A percentile compares a stretch with the other conserved stretches of the same genome.
These are phyloP conservation scores for Oryza meridionalis DNA, from an alignment of 176 grass and related monocot genomes.

Conservation along the genomic window DNA sequence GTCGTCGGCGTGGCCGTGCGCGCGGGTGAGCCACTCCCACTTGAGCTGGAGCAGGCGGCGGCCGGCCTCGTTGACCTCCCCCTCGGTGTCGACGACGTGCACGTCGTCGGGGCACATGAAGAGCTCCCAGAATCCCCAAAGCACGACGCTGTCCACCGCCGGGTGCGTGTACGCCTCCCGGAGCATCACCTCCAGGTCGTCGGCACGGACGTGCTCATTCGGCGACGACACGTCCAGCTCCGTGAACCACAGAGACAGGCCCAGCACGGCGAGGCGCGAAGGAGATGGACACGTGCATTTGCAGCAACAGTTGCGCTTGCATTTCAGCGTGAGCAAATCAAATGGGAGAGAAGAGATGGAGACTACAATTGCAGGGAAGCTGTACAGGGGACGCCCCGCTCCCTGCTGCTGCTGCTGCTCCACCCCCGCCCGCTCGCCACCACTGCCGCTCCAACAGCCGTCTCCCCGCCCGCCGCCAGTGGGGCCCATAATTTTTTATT, in stretches of 20 bases:
- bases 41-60: constrained; percentile 60
- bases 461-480: too few species aligned
- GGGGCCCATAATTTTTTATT: too few species aligned
- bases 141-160: constrained; percentile 79
- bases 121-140: constrained; percentile 98
- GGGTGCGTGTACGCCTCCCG: constrained; percentile 86
- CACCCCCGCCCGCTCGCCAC: too few species aligned
- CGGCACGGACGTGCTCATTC: constrained; percentile 82
- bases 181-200: constrained; percentile 85
- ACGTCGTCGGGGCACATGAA: constrained; percentile 67
- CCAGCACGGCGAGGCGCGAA: constrained; percentile 62
- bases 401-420: too few species aligned
- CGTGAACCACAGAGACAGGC: constrained; percentile 90
- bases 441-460: too few species aligned
- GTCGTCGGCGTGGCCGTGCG: constrained; percentile 49
- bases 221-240: constrained; percentile 81
- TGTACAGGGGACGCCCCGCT: too few species aligned
- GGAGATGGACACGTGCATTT: too few species aligned
- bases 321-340: too few species aligned
- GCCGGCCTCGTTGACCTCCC: constrained; percentile 74
- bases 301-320: too few species aligned
- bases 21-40: constrained; percentile 69
- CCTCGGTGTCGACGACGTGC: constrained; percentile 75
- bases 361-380: too few species aligned
- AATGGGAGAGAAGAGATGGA: too few species aligned